Evolutionary conservation across 2,329 filamentous ascomycete genomes (phyloP).

Genomic region (Hortaea werneckii): DNA sequence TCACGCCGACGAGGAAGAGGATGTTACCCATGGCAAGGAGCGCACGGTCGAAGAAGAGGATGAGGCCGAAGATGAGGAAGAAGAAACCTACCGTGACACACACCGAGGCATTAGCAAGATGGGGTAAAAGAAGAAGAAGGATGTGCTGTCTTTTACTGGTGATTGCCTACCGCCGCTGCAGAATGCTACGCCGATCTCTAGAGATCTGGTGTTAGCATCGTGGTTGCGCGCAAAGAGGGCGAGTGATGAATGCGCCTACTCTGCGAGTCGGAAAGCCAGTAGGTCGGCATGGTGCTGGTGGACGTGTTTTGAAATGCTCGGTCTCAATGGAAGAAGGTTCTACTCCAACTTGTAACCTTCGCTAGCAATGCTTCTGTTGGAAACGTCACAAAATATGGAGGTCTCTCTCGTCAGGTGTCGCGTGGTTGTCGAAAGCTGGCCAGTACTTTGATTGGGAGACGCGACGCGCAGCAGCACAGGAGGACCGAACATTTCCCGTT

Average conservation of each 20-base stretch:
- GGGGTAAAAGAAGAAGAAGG: slow-evolving; percentile 1
- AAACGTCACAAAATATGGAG: neutral
- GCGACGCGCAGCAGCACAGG: neutral
- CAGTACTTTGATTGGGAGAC: neutral
- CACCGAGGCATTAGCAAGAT: slow-evolving; percentile 5
- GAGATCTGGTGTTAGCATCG: slow-evolving; percentile 1
- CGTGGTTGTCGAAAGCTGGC: neutral
- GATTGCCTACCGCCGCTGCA: slow-evolving; percentile 79
- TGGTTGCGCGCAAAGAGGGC: neutral
- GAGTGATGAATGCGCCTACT: slow-evolving; percentile 49
- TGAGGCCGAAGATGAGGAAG: slow-evolving; percentile 86
- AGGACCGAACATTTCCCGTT: too few species aligned
- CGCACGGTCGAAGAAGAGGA: slow-evolving; percentile 96
- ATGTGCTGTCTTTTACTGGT: slow-evolving; percentile 6
- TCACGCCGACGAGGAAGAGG: slow-evolving; percentile 93
- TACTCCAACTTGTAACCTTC: neutral
- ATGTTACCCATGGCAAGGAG: slow-evolving; percentile 99
- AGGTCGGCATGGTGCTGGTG: slow-evolving; percentile 58
- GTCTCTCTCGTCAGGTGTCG: neutral
- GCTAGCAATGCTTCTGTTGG: neutral
- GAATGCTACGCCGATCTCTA: slow-evolving; percentile 95
- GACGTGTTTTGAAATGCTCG: neutral
- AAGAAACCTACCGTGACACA: slow-evolving; percentile 59
- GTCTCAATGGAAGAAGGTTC: neutral
- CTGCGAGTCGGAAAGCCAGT: slow-evolving; percentile 94